Evolutionary conservation across 148 eudicot genomes (phyloP), one percentile per base, ranked within the genome.

Genomic region (Rhododendron williamsianum): DNA sequence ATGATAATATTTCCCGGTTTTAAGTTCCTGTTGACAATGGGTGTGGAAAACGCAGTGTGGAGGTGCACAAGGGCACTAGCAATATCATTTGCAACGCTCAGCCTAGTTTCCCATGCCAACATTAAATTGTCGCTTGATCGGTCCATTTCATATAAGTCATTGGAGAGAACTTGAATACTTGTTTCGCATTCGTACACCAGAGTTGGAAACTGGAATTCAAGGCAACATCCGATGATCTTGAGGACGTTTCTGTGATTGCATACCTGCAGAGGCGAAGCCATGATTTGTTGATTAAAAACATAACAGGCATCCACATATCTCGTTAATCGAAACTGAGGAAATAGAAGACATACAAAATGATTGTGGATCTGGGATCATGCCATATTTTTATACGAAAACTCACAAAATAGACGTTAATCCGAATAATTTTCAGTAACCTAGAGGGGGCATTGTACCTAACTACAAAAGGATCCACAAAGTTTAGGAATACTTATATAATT

Each of bases 21-120:
- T 16, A 88, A 12, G 30, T 63, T 27, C 74, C 88, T 80, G 58
- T 80, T 71, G 19, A 86, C 58, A 1, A 86, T 35, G 35, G 86
- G 90, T 19, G 72, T 84, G 21, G 45, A 41, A 76, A 86, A 84
- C 30, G 46, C 71, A 16, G 86, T 74, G 67, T 88, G 90, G 30
- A 88, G 82, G 73, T 83, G 84, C 46, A 77, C 84, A 15, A 86
- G 21, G 38, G 78, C 88, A 74, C 27, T 56, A 3, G 84, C 88
- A 35, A 88, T 81, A 9, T 88, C 87, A 58, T 69, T 33, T 8
- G 88, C 88, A 15, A 86, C 73, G 23, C 77, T 80, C 23, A 86
- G 73, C 80, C 88, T 83, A 30, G 6, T 74, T 74, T 79, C 74
- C 90, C 85, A 86, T 25, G 87, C 3, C 12, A 67, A 30, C 7